Conservation (phyloP, 2,329 filamentous ascomycete genomes). For the Chaetomiaceae sp. region DNA sequence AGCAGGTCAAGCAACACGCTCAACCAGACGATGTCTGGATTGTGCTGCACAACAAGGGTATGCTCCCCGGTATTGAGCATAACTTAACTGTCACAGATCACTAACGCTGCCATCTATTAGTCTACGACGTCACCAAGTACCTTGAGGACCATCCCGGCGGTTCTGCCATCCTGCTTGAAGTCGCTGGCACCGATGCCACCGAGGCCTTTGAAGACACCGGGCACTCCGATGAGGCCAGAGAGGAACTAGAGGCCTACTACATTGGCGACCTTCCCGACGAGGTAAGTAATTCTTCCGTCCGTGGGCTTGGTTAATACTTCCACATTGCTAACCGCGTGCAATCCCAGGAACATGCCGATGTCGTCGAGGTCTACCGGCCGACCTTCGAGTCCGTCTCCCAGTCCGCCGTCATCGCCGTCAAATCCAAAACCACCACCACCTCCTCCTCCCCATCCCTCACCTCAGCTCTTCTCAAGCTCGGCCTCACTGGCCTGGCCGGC, state of each 20-base stretch:
- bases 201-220: slow-evolving; percentile 80
- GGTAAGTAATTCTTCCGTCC: background rate
- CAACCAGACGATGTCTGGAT: background rate
- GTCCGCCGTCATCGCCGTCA: background rate
- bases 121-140: slow-evolving; percentile 56
- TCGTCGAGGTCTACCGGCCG: slow-evolving; percentile 4
- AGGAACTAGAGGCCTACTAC: slow-evolving; percentile 34
- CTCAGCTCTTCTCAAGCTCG: background rate
- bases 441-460: background rate
- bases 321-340: no score
- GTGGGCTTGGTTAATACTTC: no score
- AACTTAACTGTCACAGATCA: background rate
- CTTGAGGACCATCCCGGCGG: slow-evolving; percentile 63
- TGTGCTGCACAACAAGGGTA: background rate
- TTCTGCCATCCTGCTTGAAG: slow-evolving; percentile 71
- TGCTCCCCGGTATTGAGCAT: background rate
- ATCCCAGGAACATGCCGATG: background rate
- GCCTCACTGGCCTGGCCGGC: no score
- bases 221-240: slow-evolving; percentile 61
- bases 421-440: background rate
- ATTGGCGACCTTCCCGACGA: slow-evolving; percentile 29
- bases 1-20: background rate
- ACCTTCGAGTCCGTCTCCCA: background rate
- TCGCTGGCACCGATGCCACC: slow-evolving; percentile 71
- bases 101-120: slow-evolving; percentile 29